A percentile compares a stretch with the other conserved stretches of the same genome.
Conservation (phyloP, 352 stramenopile genomes). For the Pythium coloratum region DNA sequence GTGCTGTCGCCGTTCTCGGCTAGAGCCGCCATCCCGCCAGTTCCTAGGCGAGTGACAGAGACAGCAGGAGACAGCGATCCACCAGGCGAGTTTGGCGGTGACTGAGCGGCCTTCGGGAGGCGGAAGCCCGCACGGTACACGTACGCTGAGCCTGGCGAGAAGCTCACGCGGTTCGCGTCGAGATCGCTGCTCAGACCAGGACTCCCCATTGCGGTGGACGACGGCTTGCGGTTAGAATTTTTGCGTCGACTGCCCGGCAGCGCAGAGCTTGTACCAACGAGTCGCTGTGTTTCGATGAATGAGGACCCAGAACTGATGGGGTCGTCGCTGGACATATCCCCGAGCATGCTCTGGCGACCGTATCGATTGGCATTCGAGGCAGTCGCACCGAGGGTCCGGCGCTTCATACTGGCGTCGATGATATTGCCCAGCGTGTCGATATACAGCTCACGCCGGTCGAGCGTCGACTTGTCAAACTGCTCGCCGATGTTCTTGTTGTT, state of each 20-base stretch:
- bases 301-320: slow-evolving; percentile 26
- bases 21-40: slow-evolving; percentile 7
- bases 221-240: slow-evolving; percentile 20
- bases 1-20: slow-evolving; percentile 15
- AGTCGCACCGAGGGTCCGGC: slow-evolving; percentile 47
- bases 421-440: slow-evolving; percentile 83
- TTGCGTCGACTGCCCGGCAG: slow-evolving; percentile 22
- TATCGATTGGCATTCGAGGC: slow-evolving; percentile 7
- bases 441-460: slow-evolving; percentile 78
- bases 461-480: slow-evolving; percentile 80
- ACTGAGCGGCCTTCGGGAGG: slow-evolving; percentile 28
- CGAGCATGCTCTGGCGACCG: slow-evolving; percentile 24
- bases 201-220: slow-evolving; percentile 13
- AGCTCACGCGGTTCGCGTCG: slow-evolving; percentile 25
- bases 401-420: slow-evolving; percentile 69
- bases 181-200: slow-evolving; percentile 20
- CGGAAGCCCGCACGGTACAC: slow-evolving; percentile 33
- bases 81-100: slow-evolving; percentile 26
- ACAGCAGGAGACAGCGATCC: slow-evolving; percentile 7
- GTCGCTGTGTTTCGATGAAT: slow-evolving; percentile 53
- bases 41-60: slow-evolving; percentile 5
- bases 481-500: slow-evolving; percentile 90
- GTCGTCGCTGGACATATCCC: slow-evolving; percentile 17
- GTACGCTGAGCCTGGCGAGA: slow-evolving; percentile 28
- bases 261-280: slow-evolving; percentile 29